These are phyloP conservation scores for Kodamaea hsintzibuensis DNA, from an alignment of 805 yeast species.

Conservation along the genomic window DNA sequence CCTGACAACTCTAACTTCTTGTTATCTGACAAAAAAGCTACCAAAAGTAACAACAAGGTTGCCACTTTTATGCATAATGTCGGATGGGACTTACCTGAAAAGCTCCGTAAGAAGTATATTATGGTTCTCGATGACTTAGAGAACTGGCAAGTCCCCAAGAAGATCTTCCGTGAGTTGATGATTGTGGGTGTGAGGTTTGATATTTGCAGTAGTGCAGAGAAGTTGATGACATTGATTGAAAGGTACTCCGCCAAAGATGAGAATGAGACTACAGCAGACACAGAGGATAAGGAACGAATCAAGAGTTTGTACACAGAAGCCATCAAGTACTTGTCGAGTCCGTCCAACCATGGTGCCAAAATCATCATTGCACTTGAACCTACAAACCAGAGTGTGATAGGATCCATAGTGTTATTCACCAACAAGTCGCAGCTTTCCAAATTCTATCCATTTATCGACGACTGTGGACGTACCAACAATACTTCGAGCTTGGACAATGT, in stretches of 20 bases:
- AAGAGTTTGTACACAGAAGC: constrained; percentile 39
- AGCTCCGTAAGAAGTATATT: constrained; percentile 26
- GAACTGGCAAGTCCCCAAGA: constrained; percentile 55
- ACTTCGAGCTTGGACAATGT: constrained; percentile 3
- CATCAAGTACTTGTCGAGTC: constrained; percentile 27
- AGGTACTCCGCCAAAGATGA: constrained; percentile 16
- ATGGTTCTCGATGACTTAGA: constrained; percentile 44
- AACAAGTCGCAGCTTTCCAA: constrained; percentile 45
- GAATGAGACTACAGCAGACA: constrained; percentile 11
- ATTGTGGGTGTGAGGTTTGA: constrained; percentile 60
- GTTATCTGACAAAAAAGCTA: constrained; percentile 1
- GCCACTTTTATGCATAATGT: constrained; percentile 36
- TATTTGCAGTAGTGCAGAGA: constrained; percentile 46
- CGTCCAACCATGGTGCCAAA: constrained; percentile 37
- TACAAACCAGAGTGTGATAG: constrained; percentile 51
- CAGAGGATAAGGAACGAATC: constrained; percentile 23
- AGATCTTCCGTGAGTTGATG: constrained; percentile 54
- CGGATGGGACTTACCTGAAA: constrained; percentile 41
- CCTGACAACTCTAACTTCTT: constrained; percentile 17
- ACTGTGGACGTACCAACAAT: constrained; percentile 23
- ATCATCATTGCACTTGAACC: constrained; percentile 57
- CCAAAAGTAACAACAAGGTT: constrained; percentile 22
- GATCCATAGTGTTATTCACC: constrained; percentile 50
- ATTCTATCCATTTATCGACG: constrained; percentile 54
- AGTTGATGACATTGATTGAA: constrained; percentile 43